A percentile compares a stretch with the other conserved stretches of the same genome.
Evolutionary conservation across 2,329 filamentous ascomycete species (phyloP).

Genomic region (Pseudodiploospora longispora): DNA sequence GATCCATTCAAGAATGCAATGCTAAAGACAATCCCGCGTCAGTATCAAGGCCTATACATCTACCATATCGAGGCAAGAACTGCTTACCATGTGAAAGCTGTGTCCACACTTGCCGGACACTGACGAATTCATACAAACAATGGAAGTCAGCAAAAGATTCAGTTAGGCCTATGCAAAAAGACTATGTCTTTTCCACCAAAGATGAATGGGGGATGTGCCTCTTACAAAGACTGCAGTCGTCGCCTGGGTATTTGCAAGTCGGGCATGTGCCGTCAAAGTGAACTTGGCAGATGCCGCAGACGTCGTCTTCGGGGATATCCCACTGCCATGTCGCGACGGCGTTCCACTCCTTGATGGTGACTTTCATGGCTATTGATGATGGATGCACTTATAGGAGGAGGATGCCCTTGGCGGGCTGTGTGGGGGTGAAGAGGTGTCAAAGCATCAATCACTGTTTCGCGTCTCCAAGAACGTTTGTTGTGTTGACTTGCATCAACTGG

Average conservation of each 20-base stretch:
- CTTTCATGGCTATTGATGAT: constrained; percentile 60
- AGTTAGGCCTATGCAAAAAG: background rate
- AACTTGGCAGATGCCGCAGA: constrained; percentile 96
- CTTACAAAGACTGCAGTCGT: constrained; percentile 86
- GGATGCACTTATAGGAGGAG: background rate
- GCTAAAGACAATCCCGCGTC: constrained; percentile 40
- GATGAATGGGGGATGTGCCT: constrained; percentile 12
- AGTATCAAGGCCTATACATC: background rate
- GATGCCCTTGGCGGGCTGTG: too few relatives aligned
- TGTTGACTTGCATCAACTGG: too few relatives aligned
- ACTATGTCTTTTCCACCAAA: background rate
- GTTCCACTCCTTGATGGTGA: constrained; percentile 88
- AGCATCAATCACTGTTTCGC: too few relatives aligned
- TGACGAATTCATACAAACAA: constrained; percentile 27
- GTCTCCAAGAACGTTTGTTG: too few relatives aligned
- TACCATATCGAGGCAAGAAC: constrained; percentile 13
- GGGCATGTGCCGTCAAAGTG: constrained; percentile 97
- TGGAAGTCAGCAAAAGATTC: background rate
- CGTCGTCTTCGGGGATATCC: constrained; percentile 95
- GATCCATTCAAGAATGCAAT: constrained; percentile 94
- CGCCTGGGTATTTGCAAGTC: constrained; percentile 94
- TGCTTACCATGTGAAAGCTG: constrained; percentile 85
- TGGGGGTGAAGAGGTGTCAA: too few relatives aligned
- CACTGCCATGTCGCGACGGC: constrained; percentile 95
- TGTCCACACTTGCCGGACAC: constrained; percentile 96